phyloP scores from a whole-genome alignment of 2,329 filamentous ascomycete genomes.

The Trichoderma sp. region DNA sequence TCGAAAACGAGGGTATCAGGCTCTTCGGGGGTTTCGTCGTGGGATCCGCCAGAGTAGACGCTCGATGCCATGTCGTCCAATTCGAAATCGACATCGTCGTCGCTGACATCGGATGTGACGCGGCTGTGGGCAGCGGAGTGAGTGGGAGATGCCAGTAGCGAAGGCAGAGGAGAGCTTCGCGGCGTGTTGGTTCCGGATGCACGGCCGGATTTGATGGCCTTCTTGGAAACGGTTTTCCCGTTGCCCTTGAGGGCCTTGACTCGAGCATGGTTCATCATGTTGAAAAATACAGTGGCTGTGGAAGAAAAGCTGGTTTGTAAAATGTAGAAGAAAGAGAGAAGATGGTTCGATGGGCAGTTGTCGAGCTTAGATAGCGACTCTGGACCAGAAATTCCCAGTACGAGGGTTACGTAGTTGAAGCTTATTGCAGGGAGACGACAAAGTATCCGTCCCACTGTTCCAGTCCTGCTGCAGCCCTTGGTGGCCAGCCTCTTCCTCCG shows the following conservation, averaged over 20 bases:
- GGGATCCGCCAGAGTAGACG: slow-evolving; percentile 41
- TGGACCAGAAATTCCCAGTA: neutral
- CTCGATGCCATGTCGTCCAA: slow-evolving; percentile 45
- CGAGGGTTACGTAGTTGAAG: neutral
- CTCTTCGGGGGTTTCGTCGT: slow-evolving; percentile 59
- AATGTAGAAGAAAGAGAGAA: neutral
- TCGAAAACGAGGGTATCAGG: slow-evolving; percentile 60
- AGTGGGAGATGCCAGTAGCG: slow-evolving; percentile 54
- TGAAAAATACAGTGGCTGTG: neutral
- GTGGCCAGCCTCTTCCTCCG: neutral
- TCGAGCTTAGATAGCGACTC: neutral
- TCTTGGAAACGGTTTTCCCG: slow-evolving; percentile 69
- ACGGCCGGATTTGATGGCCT: slow-evolving; percentile 58
- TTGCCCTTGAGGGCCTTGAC: slow-evolving; percentile 67
- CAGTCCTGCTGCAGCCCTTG: neutral
- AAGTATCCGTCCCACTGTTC: neutral
- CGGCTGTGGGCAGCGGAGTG: slow-evolving; percentile 60
- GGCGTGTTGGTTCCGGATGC: slow-evolving; percentile 58
- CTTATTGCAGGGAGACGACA: neutral
- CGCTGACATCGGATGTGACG: slow-evolving; percentile 59
- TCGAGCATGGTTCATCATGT: slow-evolving; percentile 58
- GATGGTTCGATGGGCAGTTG: neutral
- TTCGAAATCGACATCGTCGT: slow-evolving; percentile 42
- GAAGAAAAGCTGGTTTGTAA: neutral
- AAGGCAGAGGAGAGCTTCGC: slow-evolving; percentile 58